Base-by-base conservation (phyloP, 495 filamentous ascomycete species). In the Penicillium angulare region DNA sequence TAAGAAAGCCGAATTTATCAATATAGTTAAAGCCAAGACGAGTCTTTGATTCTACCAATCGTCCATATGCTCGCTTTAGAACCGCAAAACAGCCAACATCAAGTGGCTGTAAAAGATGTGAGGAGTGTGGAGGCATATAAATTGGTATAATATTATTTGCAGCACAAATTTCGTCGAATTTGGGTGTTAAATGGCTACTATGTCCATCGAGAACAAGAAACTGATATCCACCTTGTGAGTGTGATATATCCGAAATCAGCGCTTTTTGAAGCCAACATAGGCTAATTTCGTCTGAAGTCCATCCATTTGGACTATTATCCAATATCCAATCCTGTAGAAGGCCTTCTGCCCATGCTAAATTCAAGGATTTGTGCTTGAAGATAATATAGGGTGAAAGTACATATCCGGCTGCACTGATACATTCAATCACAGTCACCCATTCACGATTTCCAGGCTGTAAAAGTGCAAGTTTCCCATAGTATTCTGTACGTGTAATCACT, bases 381-480 rank as follows among this genome's bases (percentile, higher is more conserved):
- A 76, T 74, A 49, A 75, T 65, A 8, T 50, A 52, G 44, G 49
- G 49, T 20, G 63, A 60, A 15, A 73, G 16, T 2, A 36, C 26
- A 20, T 17, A 66, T 3, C 68, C 56, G 2, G 24, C 5, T 12
- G 57, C 46, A 58, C 54, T 61, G 3, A 74, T 63, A 44, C 15
- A 44, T 20, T 71, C 15, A 50, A 78, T 73, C 17, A 59, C 45
- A 43, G 59, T 73, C 31, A 66, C 54, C 65, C 51, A 76, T 54
- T 75, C 51, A 5, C 59, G 50, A 67, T 76, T 71, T 24, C 62
- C 56, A 54, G 57, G 63, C 56, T 76, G 57, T 35, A 49, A 41
- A 33, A 53, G n/a, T 32, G 49, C 56, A n/a, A 49, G 44, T 40
- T 48, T 50, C 35, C 52, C 39, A 50, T 32, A 34, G 34, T 56